Evolutionary conservation across 2,329 filamentous ascomycete genomes (phyloP).

Genomic region (Emergomyces pasteurianus): DNA sequence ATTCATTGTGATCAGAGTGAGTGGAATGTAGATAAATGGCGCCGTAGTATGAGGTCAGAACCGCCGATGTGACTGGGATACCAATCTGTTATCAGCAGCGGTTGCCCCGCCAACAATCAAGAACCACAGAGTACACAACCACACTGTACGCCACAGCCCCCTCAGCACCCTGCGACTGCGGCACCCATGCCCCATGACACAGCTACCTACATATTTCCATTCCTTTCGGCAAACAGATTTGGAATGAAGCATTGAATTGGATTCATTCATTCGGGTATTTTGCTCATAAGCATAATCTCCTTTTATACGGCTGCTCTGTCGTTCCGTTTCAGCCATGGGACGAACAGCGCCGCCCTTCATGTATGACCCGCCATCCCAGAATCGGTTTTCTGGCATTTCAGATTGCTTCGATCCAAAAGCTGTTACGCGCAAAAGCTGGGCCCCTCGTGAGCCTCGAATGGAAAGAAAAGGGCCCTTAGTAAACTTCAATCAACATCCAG

Average conservation of each 20-base stretch:
- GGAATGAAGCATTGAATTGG: background rate
- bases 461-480: constrained; percentile 66
- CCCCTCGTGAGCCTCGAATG: constrained; percentile 45
- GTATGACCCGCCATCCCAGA: constrained; percentile 49
- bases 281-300: background rate
- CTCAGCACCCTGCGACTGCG: constrained; percentile 2
- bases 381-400: constrained; percentile 41
- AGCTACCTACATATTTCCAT: background rate
- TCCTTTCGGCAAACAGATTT: background rate
- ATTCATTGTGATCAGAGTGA: constrained; percentile 13
- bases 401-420: constrained; percentile 74
- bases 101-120: constrained; percentile 23
- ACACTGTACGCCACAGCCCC: constrained; percentile 3
- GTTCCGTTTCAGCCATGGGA: constrained; percentile 31
- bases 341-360: constrained; percentile 56
- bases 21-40: constrained; percentile 7
- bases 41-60: constrained; percentile 7
- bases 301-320: constrained; percentile 17
- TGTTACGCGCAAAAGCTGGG: constrained; percentile 66
- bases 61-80: constrained; percentile 7
- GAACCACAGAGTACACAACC: constrained; percentile 13
- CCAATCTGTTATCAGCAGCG: constrained; percentile 10
- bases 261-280: background rate
- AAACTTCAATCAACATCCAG: constrained; percentile 75
- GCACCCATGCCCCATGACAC: background rate